Percentiles rank a stretch among this genome's conserved stretches.
Evolutionary conservation across 1,284 basidiomycete species (phyloP).

Genomic region (Mycosarcoma mackinlayi): DNA sequence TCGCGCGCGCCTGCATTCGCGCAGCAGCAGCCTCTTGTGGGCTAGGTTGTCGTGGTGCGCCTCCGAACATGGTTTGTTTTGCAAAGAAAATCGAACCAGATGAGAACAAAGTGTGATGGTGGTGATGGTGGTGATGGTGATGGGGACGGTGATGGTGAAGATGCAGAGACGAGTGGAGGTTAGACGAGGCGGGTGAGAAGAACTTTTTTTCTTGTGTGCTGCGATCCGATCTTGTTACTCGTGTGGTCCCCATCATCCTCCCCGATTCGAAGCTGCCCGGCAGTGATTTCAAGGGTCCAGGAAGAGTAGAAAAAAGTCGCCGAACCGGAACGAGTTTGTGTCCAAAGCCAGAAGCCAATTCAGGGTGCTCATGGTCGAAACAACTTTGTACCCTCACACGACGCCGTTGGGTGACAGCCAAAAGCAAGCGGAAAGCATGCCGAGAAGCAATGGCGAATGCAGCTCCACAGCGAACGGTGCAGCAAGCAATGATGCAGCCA

Average conservation of each 20-base stretch:
- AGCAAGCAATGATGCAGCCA: neutral
- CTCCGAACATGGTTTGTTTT: conserved; percentile 42
- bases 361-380: no score
- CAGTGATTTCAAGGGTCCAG: conserved; percentile 24
- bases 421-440: no score
- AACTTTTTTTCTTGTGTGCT: conserved; percentile 8
- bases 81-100: neutral
- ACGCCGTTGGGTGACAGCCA: neutral
- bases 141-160: neutral
- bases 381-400: no score
- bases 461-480: neutral
- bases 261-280: no score
- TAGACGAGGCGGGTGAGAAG: no score
- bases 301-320: conserved; percentile 6
- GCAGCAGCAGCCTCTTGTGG: conserved; percentile 36
- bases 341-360: no score
- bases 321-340: neutral
- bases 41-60: conserved; percentile 35
- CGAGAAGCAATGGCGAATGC: conserved; percentile 20
- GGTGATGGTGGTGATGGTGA: neutral
- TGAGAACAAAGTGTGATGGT: neutral
- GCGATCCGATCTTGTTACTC: no score
- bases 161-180: no score
- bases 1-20: conserved; percentile 29
- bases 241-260: no score